phyloP scores from a whole-genome alignment of 805 yeast genomes.

The Teunomyces lycoperdinae region DNA sequence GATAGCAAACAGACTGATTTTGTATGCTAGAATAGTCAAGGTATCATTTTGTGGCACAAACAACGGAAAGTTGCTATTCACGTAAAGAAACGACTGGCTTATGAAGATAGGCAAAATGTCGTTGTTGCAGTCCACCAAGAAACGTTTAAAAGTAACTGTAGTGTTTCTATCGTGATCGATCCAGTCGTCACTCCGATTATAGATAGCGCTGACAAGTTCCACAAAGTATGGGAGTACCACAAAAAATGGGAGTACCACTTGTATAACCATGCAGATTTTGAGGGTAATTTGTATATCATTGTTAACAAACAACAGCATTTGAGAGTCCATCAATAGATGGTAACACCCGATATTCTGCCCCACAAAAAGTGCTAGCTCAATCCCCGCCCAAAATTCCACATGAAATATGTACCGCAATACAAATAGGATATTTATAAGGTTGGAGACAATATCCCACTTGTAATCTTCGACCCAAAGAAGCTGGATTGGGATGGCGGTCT shows the following conservation, averaged over 20 bases:
- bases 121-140: conserved; percentile 28
- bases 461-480: conserved; percentile 3
- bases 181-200: not conserved
- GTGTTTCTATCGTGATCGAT: not conserved
- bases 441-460: conserved; percentile 22
- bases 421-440: conserved; percentile 27
- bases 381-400: conserved; percentile 8
- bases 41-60: conserved; percentile 1
- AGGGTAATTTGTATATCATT: conserved; percentile 9
- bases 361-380: conserved; percentile 21
- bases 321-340: conserved; percentile 9
- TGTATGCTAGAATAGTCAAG: conserved; percentile 13
- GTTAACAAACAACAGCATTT: conserved; percentile 7
- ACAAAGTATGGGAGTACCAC: conserved; percentile 20
- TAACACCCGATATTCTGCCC: conserved; percentile 17
- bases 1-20: conserved; percentile 20
- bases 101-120: conserved; percentile 34
- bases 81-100: conserved; percentile 31
- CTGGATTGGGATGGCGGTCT: not conserved
- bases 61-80: conserved; percentile 21
- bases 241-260: conserved; percentile 20
- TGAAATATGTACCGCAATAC: conserved; percentile 22
- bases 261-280: conserved; percentile 14
- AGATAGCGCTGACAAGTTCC: conserved; percentile 9
- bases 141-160: not conserved